Base-by-base conservation (phyloP, 306 rosid species). In the Cucurbita pepo region DNA sequence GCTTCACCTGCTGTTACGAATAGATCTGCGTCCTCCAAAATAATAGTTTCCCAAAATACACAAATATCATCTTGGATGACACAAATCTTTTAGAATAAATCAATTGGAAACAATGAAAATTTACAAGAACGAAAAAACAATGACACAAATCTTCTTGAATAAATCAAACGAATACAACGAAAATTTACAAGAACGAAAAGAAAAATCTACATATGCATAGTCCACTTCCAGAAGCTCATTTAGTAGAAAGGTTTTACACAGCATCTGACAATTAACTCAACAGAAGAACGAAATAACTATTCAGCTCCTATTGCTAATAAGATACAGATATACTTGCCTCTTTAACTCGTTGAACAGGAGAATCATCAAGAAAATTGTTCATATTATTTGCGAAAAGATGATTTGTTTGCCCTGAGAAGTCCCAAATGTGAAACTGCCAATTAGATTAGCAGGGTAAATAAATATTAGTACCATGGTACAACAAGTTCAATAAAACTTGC, bases 391-490 rank as follows among this genome's bases (percentile, higher is more conserved):
- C 38, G 67, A 92, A 82, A 76, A 90, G 76, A 52, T 88, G 86
- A 44, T 85, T 83, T 75, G 91, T 90, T 86, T 86, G 86, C 81
- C 96, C 95, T 13, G 97, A 90, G 84, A 92, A 86, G 85, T 90
- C 97, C 97, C 95, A 92, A 86, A 92, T 88, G 69, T 83, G 90
- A 82, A 90, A 73, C 97, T 90, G 95, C 79, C 60, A 82, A 76
- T 75, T 77, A 77, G 65, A 76, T 76, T 53, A 80, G 36, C 34
- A 16, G 74, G 70, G 59, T 47, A 75, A 65, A 74, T 69, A 76
- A 70, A 71, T 71, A 78, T 70, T 79, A 82, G 44, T 80, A 56
- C 72, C 52, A 50, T 21, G 60, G 15, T 56, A 36, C 40, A 65
- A 30, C n/a, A 34, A 10, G 50, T 8, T 38, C 16, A 62, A 41